A percentile compares a stretch with the other conserved stretches of the same genome.
Evolutionary conservation across 192 early-diverging fungal genomes (phyloP).

Genomic region (Piromyces finnis): DNA sequence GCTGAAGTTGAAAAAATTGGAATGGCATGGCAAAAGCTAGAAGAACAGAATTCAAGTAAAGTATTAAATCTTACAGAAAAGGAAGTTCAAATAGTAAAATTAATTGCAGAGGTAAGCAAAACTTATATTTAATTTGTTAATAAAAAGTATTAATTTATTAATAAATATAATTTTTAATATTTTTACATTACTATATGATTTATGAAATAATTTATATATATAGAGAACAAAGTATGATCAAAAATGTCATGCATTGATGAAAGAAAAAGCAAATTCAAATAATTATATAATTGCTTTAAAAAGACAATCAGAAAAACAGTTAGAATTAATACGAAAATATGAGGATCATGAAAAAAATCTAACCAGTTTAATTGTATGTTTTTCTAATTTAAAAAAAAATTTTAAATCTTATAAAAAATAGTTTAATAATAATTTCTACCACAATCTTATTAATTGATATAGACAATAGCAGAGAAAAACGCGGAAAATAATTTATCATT

Average conservation of each 20-base stretch:
- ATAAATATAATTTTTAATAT: too few relatives aligned
- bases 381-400: too few relatives aligned
- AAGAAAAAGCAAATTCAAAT: constrained; percentile 45
- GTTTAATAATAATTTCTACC: too few relatives aligned
- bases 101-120: constrained; percentile 45
- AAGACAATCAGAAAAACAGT: constrained; percentile 59
- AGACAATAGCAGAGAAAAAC: constrained; percentile 42
- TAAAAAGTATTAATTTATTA: too few relatives aligned
- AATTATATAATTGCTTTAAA: constrained; percentile 50
- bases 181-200: too few relatives aligned
- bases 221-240: constrained; percentile 66
- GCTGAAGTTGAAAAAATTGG: constrained; percentile 48
- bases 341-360: constrained; percentile 65
- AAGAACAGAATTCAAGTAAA: constrained; percentile 65
- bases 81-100: constrained; percentile 57
- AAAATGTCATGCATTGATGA: constrained; percentile 53
- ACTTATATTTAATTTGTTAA: too few relatives aligned
- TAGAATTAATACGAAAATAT: constrained; percentile 59
- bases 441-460: too few relatives aligned
- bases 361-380: constrained; percentile 40
- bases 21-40: constrained; percentile 53
- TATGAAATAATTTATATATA: too few relatives aligned
- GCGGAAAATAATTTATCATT: constrained; percentile 20
- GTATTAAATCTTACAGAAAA: constrained; percentile 57
- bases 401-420: too few relatives aligned